Evolutionary conservation across 805 yeast genomes (phyloP).

Genomic region (Debaryomyces tyrocola): DNA sequence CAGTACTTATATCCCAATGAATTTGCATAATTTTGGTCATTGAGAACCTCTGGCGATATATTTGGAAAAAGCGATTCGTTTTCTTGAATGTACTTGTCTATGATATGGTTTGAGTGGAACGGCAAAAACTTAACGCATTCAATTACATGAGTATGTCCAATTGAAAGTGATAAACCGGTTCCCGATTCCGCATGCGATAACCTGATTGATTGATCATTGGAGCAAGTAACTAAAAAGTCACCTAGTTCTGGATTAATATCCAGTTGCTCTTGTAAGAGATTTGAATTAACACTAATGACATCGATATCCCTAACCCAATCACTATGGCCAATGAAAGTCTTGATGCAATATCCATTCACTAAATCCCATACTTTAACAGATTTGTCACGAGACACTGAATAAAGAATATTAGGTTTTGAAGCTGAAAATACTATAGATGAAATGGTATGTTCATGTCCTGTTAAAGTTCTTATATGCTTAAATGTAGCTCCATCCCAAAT

Average conservation of each 20-base stretch:
- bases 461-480: slow-evolving; percentile 57
- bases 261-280: slow-evolving; percentile 10
- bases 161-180: slow-evolving; percentile 61
- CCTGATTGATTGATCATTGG: slow-evolving; percentile 75
- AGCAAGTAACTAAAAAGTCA: slow-evolving; percentile 66
- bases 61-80: slow-evolving; percentile 30
- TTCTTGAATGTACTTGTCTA: slow-evolving; percentile 46
- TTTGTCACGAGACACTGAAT: slow-evolving; percentile 65
- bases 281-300: slow-evolving; percentile 20
- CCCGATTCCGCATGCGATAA: slow-evolving; percentile 67
- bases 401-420: slow-evolving; percentile 45
- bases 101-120: slow-evolving; percentile 38
- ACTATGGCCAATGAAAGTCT: slow-evolving; percentile 72
- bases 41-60: slow-evolving; percentile 30
- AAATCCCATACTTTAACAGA: slow-evolving; percentile 67
- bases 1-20: slow-evolving; percentile 66
- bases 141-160: slow-evolving; percentile 83
- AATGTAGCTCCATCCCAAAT: slow-evolving; percentile 65
- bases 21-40: slow-evolving; percentile 25
- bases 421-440: slow-evolving; percentile 59
- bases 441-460: slow-evolving; percentile 88
- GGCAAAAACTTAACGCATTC: slow-evolving; percentile 76
- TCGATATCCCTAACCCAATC: slow-evolving; percentile 85
- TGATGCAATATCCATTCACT: slow-evolving; percentile 62
- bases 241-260: slow-evolving; percentile 31